Conservation (phyloP, 805 yeast species). For the Wickerhamomyces hampshirensis region DNA sequence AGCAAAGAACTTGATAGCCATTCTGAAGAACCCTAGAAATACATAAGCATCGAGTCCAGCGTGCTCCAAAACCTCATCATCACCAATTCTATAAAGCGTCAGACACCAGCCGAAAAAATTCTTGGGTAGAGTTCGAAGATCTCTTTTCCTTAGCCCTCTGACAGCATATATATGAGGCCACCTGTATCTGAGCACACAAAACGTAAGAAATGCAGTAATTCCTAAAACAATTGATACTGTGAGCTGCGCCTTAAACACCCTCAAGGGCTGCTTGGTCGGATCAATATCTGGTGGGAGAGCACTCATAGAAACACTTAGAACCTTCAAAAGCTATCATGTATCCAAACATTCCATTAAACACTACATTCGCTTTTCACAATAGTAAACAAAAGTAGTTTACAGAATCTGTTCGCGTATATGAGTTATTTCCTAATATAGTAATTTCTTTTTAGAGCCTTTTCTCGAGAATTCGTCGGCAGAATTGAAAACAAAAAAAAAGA, state of each 20-base stretch:
- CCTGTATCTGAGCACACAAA: slow-evolving; percentile 64
- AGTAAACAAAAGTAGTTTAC: no score
- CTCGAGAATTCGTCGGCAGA: no score
- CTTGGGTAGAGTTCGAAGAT: slow-evolving; percentile 27
- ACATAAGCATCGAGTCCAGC: slow-evolving; percentile 96
- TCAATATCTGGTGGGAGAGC: slow-evolving; percentile 27
- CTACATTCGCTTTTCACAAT: no score
- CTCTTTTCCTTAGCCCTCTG: slow-evolving; percentile 39
- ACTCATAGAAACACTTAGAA: slow-evolving; percentile 17
- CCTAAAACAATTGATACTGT: slow-evolving; percentile 69
- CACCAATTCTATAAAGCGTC: slow-evolving; percentile 59
- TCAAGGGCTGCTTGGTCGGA: slow-evolving; percentile 26
- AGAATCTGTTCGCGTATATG: no score
- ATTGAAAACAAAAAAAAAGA: no score
- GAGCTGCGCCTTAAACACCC: slow-evolving; percentile 83
- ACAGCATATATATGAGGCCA: slow-evolving; percentile 89
- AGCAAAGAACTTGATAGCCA: slow-evolving; percentile 70
- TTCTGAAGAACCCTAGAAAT: slow-evolving; percentile 83
- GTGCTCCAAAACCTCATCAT: slow-evolving; percentile 74
- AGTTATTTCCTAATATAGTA: no score
- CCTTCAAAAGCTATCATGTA: no score
- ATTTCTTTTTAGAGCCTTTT: no score
- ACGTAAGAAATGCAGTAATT: slow-evolving; percentile 55
- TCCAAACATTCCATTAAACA: no score
- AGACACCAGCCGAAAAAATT: slow-evolving; percentile 86